Evolutionary conservation across 2,329 filamentous ascomycete genomes (phyloP), one percentile per base, ranked within the genome.

Genomic region (Amylocarpus encephaloides): DNA sequence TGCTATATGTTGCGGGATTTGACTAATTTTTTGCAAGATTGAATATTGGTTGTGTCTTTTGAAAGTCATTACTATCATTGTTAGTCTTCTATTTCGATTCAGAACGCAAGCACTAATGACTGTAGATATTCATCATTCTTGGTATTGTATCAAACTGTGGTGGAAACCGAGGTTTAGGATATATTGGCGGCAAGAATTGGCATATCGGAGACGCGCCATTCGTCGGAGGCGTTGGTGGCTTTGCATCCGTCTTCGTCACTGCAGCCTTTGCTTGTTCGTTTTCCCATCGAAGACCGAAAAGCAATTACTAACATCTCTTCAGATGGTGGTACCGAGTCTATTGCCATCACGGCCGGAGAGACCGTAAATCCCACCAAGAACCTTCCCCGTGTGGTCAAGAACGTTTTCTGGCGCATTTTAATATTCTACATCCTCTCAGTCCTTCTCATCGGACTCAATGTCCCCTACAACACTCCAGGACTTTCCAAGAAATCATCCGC

Each of bases 271-370:
- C 81, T 22, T 83, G 71, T 69, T 62, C 70, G 73, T 34, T 64
- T 57, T 30, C 15, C 10, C 5, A 16, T 2, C 13, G 5, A n/a
- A 2, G 32, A n/a, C 15, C 12, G 22, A 48, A 2, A 1, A 11
- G 26, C 6, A 13, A 42, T 18, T 33, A 13, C 48, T 52, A 13
- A 53, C 49, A 12, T 15, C 32, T 13, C 30, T 30, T 29, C 22
- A 72, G 71, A 73, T 51, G 76, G 76, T 32, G 82, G 80, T 46
- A 83, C 79, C 2, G 81, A 84, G 64, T 79, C 75, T 32, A 82
- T 85, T 43, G 80, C 79, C 45, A 80, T 85, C 50, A 83, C 82
- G 0, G 81, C 81, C 1, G 81, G 81, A 39, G 82, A 85, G 64
- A 84, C 82, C 1, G 79, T 77, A 57, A 73, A 84, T 56, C 82